phyloP scores from a whole-genome alignment of 2,329 filamentous ascomycete species.

The Monosporascus sp. region DNA sequence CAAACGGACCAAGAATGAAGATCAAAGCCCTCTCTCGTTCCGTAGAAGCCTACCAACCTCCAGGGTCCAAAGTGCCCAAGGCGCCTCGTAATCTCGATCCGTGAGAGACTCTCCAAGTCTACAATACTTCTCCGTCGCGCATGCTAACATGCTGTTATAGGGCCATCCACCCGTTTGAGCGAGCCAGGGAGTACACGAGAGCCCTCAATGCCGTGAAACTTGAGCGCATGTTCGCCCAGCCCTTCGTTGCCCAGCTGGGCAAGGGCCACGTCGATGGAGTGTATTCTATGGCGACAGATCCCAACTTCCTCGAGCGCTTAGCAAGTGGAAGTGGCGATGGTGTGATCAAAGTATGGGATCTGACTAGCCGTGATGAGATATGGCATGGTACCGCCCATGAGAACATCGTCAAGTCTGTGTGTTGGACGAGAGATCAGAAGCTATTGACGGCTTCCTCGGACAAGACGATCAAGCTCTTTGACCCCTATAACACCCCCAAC shows the following conservation, averaged over 20 bases:
- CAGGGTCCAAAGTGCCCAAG: slow-evolving; percentile 61
- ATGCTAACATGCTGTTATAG: slow-evolving; percentile 30
- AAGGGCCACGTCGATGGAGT: slow-evolving; percentile 89
- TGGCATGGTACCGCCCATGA: slow-evolving; percentile 80
- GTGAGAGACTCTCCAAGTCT: slow-evolving; percentile 5
- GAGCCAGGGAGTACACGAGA: slow-evolving; percentile 52
- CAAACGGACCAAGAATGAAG: slow-evolving; percentile 33
- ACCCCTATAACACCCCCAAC: slow-evolving; percentile 72
- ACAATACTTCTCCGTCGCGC: slow-evolving; percentile 1
- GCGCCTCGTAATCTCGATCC: slow-evolving; percentile 52
- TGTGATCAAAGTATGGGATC: slow-evolving; percentile 88
- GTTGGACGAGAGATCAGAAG: slow-evolving; percentile 82
- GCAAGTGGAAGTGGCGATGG: slow-evolving; percentile 88
- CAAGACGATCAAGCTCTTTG: slow-evolving; percentile 82
- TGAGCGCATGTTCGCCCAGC: slow-evolving; percentile 84
- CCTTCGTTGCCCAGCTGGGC: slow-evolving; percentile 75
- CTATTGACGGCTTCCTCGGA: slow-evolving; percentile 85
- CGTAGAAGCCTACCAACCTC: slow-evolving; percentile 58
- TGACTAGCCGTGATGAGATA: slow-evolving; percentile 65
- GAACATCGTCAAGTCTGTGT: slow-evolving; percentile 86
- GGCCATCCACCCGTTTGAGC: slow-evolving; percentile 83
- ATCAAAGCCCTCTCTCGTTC: slow-evolving; percentile 65
- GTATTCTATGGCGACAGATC: slow-evolving; percentile 77
- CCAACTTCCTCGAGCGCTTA: slow-evolving; percentile 65
- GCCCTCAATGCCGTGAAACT: slow-evolving; percentile 77